Evolutionary conservation across 768 basidiomycete species (phyloP).

Genomic region (Gautieria morchelliformis): DNA sequence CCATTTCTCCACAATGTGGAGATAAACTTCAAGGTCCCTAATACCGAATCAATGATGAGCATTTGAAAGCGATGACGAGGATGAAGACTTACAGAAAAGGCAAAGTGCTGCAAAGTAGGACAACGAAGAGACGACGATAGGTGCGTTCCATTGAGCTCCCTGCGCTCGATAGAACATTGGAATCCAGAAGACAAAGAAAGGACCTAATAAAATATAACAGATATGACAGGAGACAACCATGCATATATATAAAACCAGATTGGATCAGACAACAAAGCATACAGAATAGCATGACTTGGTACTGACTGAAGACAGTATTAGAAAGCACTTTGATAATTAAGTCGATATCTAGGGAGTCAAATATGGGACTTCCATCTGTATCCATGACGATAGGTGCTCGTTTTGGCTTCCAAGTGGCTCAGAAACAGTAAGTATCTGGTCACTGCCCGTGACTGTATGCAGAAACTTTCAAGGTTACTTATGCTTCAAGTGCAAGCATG

Average conservation of each 20-base stretch:
- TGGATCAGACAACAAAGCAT: too few species aligned
- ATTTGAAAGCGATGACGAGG: conserved; percentile 2
- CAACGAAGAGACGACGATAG: conserved; percentile 39
- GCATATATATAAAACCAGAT: too few species aligned
- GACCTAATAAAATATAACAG: conserved; percentile 37
- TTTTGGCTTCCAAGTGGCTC: too few species aligned
- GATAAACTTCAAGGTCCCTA: conserved; percentile 58
- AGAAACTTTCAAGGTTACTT: too few species aligned
- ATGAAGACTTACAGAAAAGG: conserved; percentile 49
- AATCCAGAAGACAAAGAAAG: conserved; percentile 76
- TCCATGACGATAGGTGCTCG: not conserved
- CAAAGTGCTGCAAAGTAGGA: conserved; percentile 53
- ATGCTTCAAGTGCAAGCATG: too few species aligned
- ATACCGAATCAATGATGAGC: conserved; percentile 1
- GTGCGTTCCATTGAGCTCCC: conserved; percentile 38
- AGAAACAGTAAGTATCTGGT: too few species aligned
- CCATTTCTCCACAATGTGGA: conserved; percentile 71
- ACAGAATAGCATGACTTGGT: not conserved
- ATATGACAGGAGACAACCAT: not conserved
- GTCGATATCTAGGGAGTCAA: conserved; percentile 69
- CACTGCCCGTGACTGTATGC: too few species aligned
- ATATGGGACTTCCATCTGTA: conserved; percentile 29
- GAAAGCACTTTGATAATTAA: conserved; percentile 68
- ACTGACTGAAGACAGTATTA: conserved; percentile 72
- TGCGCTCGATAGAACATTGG: conserved; percentile 74